Evolutionary conservation across 2,329 filamentous ascomycete species (phyloP), one percentile per base, ranked within the genome.

Genomic region (Fusarium gaditjirri): DNA sequence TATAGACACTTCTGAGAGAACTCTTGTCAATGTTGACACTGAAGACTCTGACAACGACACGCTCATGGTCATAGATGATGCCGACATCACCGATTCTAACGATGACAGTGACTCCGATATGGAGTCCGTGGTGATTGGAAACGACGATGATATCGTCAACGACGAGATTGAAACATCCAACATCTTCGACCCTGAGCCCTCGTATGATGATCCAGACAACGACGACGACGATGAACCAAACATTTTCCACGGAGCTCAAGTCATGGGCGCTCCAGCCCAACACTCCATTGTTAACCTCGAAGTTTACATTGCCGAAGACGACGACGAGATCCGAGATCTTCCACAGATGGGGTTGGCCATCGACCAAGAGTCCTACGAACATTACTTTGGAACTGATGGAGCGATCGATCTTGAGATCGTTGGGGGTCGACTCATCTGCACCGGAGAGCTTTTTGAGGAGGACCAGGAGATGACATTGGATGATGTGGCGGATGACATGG

Each of bases 311-410:
- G 75, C 72, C 3, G 61, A 77, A 4, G 73, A 79, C 19, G 76
- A 78, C 21, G 71, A 77, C 1, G 77, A 80, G 1, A 21, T 71
- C 2, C 67, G 68, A 0, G 59, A 75, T 19, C 52, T 82, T 16
- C 80, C 78, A 0, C 76, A 79, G 53, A 61, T 77, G 38, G 80
- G 82, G 55, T 49, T 82, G 21, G 71, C 72, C 2, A 54, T 82
- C 6, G 79, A 82, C 13, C 55, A 74, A 9, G 73, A 77, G 3
- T 69, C 56, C 0, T 81, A 74, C 19, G 77, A 78, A 52, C 49
- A 67, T 16, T 68, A 76, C n/a, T 77, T 74, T 33, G 71, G 70
- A 1, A 42, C 66, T 8, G 65, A 63, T 0, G 78, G 68, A 1
- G 75, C 70, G 5, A 52, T 81, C 5, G 78, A 80, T 4, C 47